Conservation (phyloP, 495 filamentous ascomycete species). For the Articulospora tetracladia region DNA sequence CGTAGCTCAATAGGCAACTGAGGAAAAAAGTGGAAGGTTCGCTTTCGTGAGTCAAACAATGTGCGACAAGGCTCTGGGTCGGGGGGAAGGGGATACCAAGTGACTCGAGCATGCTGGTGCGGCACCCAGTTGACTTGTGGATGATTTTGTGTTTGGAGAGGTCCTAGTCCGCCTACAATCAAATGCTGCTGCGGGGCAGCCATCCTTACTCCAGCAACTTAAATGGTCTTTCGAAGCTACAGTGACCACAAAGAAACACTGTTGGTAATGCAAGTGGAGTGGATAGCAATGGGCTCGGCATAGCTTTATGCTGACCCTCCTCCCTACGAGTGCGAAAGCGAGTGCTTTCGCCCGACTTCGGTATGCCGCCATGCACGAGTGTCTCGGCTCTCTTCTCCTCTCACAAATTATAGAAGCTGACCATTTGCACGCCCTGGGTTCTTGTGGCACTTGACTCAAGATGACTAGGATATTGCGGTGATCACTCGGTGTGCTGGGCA, state of each 20-base stretch:
- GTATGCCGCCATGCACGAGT: not conserved
- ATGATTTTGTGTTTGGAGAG: not conserved
- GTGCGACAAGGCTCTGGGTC: not conserved
- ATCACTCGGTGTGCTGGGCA: not conserved
- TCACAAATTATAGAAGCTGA: no score
- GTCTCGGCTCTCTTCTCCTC: no score
- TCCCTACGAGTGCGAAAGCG: not conserved
- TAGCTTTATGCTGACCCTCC: not conserved
- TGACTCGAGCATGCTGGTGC: not conserved
- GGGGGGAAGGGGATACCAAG: not conserved
- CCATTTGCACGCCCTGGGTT: no score
- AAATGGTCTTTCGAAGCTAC: no score
- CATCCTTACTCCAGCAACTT: no score
- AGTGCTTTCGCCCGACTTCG: not conserved
- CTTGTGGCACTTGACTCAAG: not conserved
- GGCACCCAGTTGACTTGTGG: not conserved
- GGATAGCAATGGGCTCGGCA: not conserved
- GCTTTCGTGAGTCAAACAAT: not conserved
- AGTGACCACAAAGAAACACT: not conserved
- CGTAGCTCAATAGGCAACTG: slow-evolving; percentile 18
- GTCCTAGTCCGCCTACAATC: not conserved
- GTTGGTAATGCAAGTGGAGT: no score
- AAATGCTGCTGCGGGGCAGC: not conserved
- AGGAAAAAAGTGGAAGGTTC: slow-evolving; percentile 13
- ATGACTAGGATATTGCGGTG: not conserved